A percentile compares a stretch with the other conserved stretches of the same genome.
Evolutionary conservation across 192 early-diverging fungal genomes (phyloP).

Genomic region (Podila minutissima): DNA sequence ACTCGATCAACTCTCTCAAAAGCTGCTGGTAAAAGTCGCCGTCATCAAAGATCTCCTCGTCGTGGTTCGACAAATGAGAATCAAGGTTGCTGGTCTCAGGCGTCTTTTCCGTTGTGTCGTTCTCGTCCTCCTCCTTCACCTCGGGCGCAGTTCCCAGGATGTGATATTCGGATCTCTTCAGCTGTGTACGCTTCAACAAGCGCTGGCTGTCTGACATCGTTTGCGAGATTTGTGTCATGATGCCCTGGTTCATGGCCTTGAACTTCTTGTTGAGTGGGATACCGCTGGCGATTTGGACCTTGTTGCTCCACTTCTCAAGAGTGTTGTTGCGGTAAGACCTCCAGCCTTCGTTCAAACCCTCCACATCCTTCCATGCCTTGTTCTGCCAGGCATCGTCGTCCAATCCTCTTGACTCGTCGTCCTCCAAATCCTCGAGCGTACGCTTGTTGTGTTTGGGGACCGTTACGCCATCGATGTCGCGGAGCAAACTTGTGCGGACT

Average conservation of each 20-base stretch:
- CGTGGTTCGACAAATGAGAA: slow-evolving; percentile 74
- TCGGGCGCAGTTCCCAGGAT: slow-evolving; percentile 58
- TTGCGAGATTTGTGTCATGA: slow-evolving; percentile 78
- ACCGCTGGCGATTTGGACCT: slow-evolving; percentile 78
- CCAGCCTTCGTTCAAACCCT: slow-evolving; percentile 71
- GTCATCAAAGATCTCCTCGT: slow-evolving; percentile 95
- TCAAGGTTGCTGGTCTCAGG: slow-evolving; percentile 54
- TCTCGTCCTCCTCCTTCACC: slow-evolving; percentile 50
- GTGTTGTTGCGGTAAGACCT: slow-evolving; percentile 84
- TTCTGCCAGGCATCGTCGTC: slow-evolving; percentile 60
- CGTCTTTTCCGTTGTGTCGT: slow-evolving; percentile 50
- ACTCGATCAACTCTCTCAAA: slow-evolving; percentile 95
- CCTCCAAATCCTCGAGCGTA: slow-evolving; percentile 51
- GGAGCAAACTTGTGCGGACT: slow-evolving; percentile 43
- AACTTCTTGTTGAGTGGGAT: slow-evolving; percentile 88
- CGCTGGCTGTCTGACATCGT: slow-evolving; percentile 77
- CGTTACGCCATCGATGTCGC: slow-evolving; percentile 34
- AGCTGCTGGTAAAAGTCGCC: slow-evolving; percentile 95
- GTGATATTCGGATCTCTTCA: slow-evolving; percentile 81
- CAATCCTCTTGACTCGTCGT: slow-evolving; percentile 50
- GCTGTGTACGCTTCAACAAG: slow-evolving; percentile 86
- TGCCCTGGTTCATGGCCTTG: slow-evolving; percentile 92
- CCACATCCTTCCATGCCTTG: slow-evolving; percentile 67
- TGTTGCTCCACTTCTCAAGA: slow-evolving; percentile 95
- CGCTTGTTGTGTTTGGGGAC: slow-evolving; percentile 38